A percentile compares a stretch with the other conserved stretches of the same genome.
phyloP scores from a whole-genome alignment of 495 filamentous ascomycete species.

The Aspergillus asperescens region DNA sequence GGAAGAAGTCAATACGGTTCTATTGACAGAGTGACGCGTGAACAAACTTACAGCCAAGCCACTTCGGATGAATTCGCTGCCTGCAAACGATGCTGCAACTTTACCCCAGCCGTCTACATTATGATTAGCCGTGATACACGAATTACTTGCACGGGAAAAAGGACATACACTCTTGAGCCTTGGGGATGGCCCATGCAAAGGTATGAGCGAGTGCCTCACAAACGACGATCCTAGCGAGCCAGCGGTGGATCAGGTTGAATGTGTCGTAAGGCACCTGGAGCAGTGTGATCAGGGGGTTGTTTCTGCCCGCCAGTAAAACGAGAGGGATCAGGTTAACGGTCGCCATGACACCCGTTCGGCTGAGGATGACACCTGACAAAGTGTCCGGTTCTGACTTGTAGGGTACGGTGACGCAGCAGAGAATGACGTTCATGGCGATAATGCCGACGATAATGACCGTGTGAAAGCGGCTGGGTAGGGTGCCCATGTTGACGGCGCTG shows the following conservation, averaged over 20 bases:
- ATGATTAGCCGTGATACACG: slow-evolving; percentile 13
- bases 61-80: slow-evolving; percentile 53
- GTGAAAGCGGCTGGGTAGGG: slow-evolving; percentile 80
- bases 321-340: slow-evolving; percentile 76
- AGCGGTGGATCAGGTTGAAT: slow-evolving; percentile 77
- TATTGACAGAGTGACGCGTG: not conserved
- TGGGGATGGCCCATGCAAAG: slow-evolving; percentile 59
- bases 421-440: slow-evolving; percentile 68
- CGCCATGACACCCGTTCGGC: slow-evolving; percentile 69
- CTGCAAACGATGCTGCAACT: slow-evolving; percentile 42
- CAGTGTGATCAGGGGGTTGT: slow-evolving; percentile 62
- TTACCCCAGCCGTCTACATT: slow-evolving; percentile 54
- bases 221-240: slow-evolving; percentile 69
- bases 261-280: slow-evolving; percentile 67
- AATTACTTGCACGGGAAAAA: not conserved
- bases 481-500: slow-evolving; percentile 73
- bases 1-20: slow-evolving; percentile 12
- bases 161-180: slow-evolving; percentile 50
- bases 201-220: slow-evolving; percentile 60
- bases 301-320: slow-evolving; percentile 60
- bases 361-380: slow-evolving; percentile 55
- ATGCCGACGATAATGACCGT: slow-evolving; percentile 64
- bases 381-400: slow-evolving; percentile 40
- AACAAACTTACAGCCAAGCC: slow-evolving; percentile 48
- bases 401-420: slow-evolving; percentile 68